Evolutionary conservation across 371 early-diverging fungal species (phyloP).

Genomic region (Mortierella sp.): DNA sequence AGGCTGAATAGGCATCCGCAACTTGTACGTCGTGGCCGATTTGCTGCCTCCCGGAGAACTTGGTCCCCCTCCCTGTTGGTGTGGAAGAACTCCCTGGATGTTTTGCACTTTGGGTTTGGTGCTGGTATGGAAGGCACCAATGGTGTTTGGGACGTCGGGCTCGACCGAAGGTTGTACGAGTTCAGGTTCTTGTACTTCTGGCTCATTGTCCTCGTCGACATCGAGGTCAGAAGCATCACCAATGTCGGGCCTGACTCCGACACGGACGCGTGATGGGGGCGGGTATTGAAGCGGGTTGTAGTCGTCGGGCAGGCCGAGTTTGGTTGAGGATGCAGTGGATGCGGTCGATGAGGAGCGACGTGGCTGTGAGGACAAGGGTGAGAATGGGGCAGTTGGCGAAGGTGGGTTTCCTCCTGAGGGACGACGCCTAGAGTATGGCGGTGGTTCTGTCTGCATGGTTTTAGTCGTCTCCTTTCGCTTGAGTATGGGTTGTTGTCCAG

Average conservation of each 20-base stretch:
- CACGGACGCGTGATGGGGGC: slow-evolving; percentile 51
- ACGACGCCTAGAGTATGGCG: slow-evolving; percentile 35
- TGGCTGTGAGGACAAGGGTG: slow-evolving; percentile 20
- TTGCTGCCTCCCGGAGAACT: not conserved
- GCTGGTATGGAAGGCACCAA: slow-evolving; percentile 23
- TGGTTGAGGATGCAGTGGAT: slow-evolving; percentile 31
- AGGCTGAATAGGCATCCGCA: slow-evolving; percentile 53
- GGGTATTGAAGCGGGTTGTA: slow-evolving; percentile 57
- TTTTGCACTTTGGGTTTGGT: slow-evolving; percentile 23
- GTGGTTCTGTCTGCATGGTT: slow-evolving; percentile 19
- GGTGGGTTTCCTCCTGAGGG: slow-evolving; percentile 10
- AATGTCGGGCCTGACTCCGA: slow-evolving; percentile 21
- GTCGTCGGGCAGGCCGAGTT: slow-evolving; percentile 43
- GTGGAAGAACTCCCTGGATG: slow-evolving; percentile 28
- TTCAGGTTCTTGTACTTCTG: not conserved
- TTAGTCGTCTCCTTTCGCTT: not conserved
- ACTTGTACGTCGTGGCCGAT: slow-evolving; percentile 17
- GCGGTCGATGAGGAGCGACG: slow-evolving; percentile 29
- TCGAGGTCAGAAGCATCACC: slow-evolving; percentile 46
- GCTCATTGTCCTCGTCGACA: slow-evolving; percentile 16
- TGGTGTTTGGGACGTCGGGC: not conserved
- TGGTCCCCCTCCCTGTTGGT: slow-evolving; percentile 2
- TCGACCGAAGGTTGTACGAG: not conserved
- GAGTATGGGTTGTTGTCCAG: slow-evolving; percentile 5
- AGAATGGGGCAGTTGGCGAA: slow-evolving; percentile 19